phyloP scores from a whole-genome alignment of 306 rosid genomes.

The Ceratonia siliqua region DNA sequence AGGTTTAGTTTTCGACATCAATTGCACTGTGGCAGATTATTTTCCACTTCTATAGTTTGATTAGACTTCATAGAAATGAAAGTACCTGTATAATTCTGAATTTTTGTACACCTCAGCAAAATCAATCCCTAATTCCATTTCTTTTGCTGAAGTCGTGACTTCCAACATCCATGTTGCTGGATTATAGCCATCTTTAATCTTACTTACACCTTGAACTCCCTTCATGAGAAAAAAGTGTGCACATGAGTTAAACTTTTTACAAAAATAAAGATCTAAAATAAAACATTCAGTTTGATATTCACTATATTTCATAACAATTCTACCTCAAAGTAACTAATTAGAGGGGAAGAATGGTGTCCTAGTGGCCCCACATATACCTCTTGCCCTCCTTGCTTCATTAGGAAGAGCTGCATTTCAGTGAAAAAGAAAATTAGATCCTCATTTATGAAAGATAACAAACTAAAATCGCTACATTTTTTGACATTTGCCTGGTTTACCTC shows the following conservation, averaged over 20 bases:
- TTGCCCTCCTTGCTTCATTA: constrained; percentile 56
- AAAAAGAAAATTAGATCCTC: constrained; percentile 18
- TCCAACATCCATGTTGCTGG: constrained; percentile 64
- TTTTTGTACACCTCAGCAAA: constrained; percentile 44
- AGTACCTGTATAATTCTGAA: constrained; percentile 52
- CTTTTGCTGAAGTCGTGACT: constrained; percentile 43
- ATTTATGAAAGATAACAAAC: constrained; percentile 7
- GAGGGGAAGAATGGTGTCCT: constrained; percentile 48
- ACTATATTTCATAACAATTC: neutral
- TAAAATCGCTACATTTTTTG: neutral
- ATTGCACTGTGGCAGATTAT: neutral
- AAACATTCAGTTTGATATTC: constrained; percentile 3
- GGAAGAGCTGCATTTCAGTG: constrained; percentile 48
- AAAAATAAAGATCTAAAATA: neutral
- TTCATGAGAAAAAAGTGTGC: constrained; percentile 31
- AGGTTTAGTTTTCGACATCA: neutral
- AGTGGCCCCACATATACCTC: constrained; percentile 57
- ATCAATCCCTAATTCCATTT: constrained; percentile 44
- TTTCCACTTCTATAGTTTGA: neutral
- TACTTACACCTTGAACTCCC: constrained; percentile 49
- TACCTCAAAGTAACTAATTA: constrained; percentile 54
- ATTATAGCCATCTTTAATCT: constrained; percentile 52
- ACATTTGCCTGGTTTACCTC: constrained; percentile 42
- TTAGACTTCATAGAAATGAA: neutral
- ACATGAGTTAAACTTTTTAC: neutral